Conservation (phyloP, 768 basidiomycete species). For the Boletus bicolor region DNA sequence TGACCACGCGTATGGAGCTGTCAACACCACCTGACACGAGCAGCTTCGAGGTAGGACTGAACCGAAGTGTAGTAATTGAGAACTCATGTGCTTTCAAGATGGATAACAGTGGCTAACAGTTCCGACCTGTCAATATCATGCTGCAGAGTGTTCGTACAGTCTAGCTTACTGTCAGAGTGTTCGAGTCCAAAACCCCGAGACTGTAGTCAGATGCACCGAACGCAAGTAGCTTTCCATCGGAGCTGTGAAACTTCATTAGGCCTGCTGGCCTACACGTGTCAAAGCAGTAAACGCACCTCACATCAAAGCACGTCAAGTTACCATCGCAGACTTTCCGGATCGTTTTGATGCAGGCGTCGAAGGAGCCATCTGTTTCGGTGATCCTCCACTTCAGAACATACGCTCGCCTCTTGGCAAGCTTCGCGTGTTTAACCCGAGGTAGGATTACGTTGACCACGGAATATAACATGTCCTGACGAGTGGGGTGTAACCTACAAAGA, state of each 20-base stretch:
- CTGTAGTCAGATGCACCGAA: slow-evolving; percentile 86
- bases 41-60: slow-evolving; percentile 78
- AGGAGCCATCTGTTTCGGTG: slow-evolving; percentile 59
- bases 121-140: neutral
- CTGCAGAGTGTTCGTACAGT: neutral
- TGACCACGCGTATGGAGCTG: slow-evolving; percentile 76
- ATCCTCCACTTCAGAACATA: slow-evolving; percentile 75
- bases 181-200: slow-evolving; percentile 79
- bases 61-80: slow-evolving; percentile 83
- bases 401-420: slow-evolving; percentile 52
- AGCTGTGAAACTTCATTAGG: slow-evolving; percentile 40
- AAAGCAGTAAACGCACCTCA: slow-evolving; percentile 55
- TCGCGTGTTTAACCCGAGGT: slow-evolving; percentile 53
- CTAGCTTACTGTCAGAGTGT: slow-evolving; percentile 64
- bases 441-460: slow-evolving; percentile 69
- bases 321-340: slow-evolving; percentile 73
- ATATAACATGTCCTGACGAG: slow-evolving; percentile 52
- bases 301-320: slow-evolving; percentile 82
- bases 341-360: slow-evolving; percentile 49
- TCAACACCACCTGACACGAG: slow-evolving; percentile 91
- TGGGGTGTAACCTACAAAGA: slow-evolving; percentile 53
- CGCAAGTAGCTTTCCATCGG: slow-evolving; percentile 77
- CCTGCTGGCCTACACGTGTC: slow-evolving; percentile 2
- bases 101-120: slow-evolving; percentile 70
- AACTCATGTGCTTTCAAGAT: slow-evolving; percentile 96